Conservation (phyloP, 305 asterid species). For the Solanum hybrid region DNA sequence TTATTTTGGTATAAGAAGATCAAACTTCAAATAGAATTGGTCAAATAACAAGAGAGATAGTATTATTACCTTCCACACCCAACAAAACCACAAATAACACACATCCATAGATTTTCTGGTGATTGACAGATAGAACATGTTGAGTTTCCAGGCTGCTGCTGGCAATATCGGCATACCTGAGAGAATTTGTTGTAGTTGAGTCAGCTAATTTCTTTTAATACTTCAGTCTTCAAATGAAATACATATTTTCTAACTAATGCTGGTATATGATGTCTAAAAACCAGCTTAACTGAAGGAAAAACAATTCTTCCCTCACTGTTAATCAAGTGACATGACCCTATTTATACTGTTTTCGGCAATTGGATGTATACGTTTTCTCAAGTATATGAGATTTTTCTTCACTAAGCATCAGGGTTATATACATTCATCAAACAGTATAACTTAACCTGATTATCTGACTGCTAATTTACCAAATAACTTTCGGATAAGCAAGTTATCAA, state of each 20-base stretch:
- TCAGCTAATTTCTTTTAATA: background rate
- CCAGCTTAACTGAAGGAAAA: background rate
- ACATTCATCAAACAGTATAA: background rate
- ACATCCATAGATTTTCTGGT: conserved; percentile 95
- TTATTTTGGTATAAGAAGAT: background rate
- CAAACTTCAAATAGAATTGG: background rate
- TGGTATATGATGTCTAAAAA: background rate
- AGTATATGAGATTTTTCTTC: background rate
- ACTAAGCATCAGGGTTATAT: background rate
- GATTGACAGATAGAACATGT: conserved; percentile 72
- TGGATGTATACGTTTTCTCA: background rate
- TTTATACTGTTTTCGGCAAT: background rate
- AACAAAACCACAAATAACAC: conserved; percentile 83
- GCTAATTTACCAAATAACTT: background rate
- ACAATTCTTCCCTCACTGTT: background rate
- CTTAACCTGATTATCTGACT: background rate
- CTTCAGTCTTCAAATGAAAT: background rate
- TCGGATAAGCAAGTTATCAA: background rate
- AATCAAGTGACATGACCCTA: background rate
- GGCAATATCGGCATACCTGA: conserved; percentile 96
- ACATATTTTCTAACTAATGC: background rate
- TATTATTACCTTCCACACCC: conserved; percentile 76
- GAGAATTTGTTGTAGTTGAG: conserved; percentile 6
- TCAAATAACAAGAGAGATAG: conserved; percentile 8
- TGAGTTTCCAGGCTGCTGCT: conserved; percentile 94